A percentile compares a stretch with the other conserved stretches of the same genome.
Evolutionary conservation across 1,284 basidiomycete species (phyloP).

Genomic region (Marasmius fiardii): DNA sequence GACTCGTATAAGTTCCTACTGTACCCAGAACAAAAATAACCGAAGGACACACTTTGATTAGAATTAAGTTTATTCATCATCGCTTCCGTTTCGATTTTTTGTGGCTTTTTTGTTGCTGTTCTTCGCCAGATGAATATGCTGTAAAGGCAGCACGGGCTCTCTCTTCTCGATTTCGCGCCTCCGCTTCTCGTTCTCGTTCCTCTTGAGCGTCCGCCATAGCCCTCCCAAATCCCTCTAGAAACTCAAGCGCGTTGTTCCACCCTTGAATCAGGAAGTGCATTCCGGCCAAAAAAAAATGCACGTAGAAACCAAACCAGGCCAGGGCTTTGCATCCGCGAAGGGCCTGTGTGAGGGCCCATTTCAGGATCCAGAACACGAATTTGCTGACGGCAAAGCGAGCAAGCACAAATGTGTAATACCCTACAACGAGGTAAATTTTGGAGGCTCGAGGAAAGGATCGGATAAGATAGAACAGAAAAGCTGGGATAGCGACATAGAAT

Average conservation of each 20-base stretch:
- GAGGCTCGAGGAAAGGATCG: neutral
- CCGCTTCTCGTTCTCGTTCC: neutral
- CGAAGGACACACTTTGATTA: neutral
- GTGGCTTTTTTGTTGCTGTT: neutral
- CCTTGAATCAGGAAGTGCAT: constrained; percentile 2
- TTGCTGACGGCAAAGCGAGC: neutral
- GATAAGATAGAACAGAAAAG: neutral
- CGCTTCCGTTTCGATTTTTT: neutral
- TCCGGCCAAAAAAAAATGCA: constrained; percentile 3
- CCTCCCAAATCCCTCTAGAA: constrained; percentile 1
- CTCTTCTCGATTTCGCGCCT: neutral
- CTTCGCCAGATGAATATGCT: neutral
- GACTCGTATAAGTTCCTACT: neutral
- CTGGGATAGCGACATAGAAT: neutral
- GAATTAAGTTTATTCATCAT: too few relatives aligned
- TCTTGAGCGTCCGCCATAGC: neutral
- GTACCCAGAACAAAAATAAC: neutral
- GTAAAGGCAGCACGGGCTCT: neutral
- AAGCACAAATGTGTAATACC: neutral
- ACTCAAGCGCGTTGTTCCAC: neutral
- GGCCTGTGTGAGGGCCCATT: neutral
- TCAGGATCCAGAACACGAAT: neutral
- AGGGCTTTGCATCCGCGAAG: constrained; percentile 2
- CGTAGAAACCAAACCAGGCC: constrained; percentile 6
- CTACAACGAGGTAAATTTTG: neutral